phyloP scores from a whole-genome alignment of 2,329 filamentous ascomycete genomes.

The Botrytis fabae region DNA sequence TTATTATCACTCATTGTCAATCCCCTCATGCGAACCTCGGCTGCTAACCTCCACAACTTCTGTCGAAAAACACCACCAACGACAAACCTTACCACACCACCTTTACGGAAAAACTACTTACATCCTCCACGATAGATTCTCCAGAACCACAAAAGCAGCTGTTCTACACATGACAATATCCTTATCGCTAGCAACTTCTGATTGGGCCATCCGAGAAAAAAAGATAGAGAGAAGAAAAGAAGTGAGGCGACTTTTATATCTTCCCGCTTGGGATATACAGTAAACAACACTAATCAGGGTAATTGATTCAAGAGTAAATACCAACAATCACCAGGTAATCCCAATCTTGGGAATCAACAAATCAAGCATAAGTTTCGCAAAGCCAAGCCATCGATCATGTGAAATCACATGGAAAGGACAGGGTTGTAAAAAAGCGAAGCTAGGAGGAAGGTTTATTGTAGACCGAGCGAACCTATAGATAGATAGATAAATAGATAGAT shows the following conservation, averaged over 20 bases:
- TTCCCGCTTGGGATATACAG: neutral
- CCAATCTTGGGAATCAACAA: neutral
- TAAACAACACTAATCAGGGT: neutral
- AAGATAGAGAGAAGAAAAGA: neutral
- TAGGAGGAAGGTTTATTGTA: no score
- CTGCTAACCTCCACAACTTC: neutral
- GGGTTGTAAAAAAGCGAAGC: neutral
- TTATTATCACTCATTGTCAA: neutral
- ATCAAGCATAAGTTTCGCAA: neutral
- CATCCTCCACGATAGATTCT: neutral
- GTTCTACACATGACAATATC: no score
- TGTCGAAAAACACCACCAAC: neutral
- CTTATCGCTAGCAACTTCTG: neutral
- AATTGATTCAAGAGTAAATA: neutral
- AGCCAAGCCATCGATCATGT: no score
- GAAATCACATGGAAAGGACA: neutral
- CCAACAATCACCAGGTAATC: neutral
- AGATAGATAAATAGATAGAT: no score
- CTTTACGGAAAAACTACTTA: neutral
- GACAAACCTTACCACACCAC: neutral
- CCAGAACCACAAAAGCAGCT: no score
- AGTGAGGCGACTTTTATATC: neutral
- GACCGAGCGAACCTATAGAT: no score
- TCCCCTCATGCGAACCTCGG: neutral
- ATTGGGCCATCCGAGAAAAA: neutral